Conservation (phyloP, 2,329 filamentous ascomycete species). For the Pseudocercospora musae region DNA sequence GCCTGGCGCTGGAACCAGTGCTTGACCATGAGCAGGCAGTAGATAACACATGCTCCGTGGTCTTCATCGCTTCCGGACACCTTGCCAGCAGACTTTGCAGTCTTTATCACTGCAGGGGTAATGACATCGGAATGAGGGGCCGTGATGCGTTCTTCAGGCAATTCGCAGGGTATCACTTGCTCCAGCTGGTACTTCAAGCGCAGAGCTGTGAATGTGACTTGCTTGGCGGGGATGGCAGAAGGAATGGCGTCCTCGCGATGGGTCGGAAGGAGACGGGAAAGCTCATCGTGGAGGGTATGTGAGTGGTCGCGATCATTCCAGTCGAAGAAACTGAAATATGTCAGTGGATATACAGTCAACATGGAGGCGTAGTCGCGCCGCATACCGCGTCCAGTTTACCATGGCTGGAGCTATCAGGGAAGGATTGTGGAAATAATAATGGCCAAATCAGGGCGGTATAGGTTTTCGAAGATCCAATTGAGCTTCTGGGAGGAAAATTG, state of each 20-base stretch:
- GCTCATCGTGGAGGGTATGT: conserved; percentile 41
- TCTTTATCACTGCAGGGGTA: conserved; percentile 72
- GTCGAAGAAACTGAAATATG: conserved; percentile 13
- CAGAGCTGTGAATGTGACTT: conserved; percentile 86
- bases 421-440: not conserved
- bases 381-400: conserved; percentile 2
- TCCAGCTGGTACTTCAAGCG: conserved; percentile 89
- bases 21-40: conserved; percentile 70
- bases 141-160: conserved; percentile 72
- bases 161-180: conserved; percentile 83
- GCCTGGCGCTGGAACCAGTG: conserved; percentile 80
- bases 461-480: not conserved
- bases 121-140: conserved; percentile 81
- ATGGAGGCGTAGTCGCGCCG: not conserved
- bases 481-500: not conserved
- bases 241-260: conserved; percentile 53
- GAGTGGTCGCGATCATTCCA: conserved; percentile 38
- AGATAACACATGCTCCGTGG: conserved; percentile 76
- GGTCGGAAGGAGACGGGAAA: conserved; percentile 59
- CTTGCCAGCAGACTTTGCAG: conserved; percentile 73
- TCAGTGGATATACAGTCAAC: not conserved
- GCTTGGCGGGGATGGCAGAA: conserved; percentile 68
- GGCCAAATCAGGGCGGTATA: not conserved
- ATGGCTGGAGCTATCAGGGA: not conserved
- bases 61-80: conserved; percentile 44